Evolutionary conservation across 805 yeast species (phyloP), one percentile per base, ranked within the genome.

Genomic region (Schizosaccharomyces pombe): DNA sequence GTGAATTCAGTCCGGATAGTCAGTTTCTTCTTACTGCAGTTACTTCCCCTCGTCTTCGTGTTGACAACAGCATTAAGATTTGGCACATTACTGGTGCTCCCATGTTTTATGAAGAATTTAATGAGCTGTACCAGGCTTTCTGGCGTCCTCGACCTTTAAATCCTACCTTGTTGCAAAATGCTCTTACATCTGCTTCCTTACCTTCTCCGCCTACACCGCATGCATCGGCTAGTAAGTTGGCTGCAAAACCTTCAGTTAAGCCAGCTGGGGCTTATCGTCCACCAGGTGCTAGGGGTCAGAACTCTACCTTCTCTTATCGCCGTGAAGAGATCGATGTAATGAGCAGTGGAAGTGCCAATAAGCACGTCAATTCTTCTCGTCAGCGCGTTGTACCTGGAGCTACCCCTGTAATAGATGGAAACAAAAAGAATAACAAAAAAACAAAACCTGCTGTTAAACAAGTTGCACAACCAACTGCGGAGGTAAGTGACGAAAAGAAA

Each of bases 1-100:
- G 95, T 66, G 85, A 84, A 66, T 91, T 98, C 98, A 80, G 93
- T 1, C 99, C 99, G 8, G 94, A 91, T 68, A 97, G 98, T 39
- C 79, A 91, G 63, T 86, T 75, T 64, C 78, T 91, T 56, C 70
- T 91, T 66, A 89, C 97, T 14, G 97, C 98, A 19, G 93, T 97
- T 4, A 91, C 97, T 0, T 79, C 95, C 22, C 99, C 99, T 59
- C 76, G 99, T 62, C 75, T 91, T 61, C 79, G 98, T 63, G 99
- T 91, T 47, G 99, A 93, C 68, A 91, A 91, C 66, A 89, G 96
- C 57, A 79, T 82, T 61, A 84, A 85, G 67, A 73, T 91, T 62
- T 91, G 97, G 95, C 93, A 91, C 67, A 85, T 79, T 19, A 72
- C 79, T 57, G 98, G 98, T 52, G 76, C 79, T 60, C 74, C 91